Evolutionary conservation across 2,329 filamentous ascomycete genomes (phyloP).

Genomic region (Fusarium heterosporum): DNA sequence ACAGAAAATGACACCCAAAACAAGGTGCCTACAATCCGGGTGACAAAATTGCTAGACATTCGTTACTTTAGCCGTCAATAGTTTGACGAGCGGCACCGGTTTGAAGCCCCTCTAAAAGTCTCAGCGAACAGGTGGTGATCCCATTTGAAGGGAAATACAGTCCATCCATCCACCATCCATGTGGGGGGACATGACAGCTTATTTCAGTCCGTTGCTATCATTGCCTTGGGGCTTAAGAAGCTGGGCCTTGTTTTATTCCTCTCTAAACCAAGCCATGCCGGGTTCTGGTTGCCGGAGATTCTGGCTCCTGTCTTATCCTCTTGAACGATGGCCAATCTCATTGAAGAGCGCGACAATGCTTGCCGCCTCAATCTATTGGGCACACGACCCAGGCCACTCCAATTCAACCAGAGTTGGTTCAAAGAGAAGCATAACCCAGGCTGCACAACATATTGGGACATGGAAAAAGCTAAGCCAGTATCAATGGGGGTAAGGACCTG

Average conservation of each 20-base stretch:
- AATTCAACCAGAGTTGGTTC: conserved; percentile 25
- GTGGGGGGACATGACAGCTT: conserved; percentile 29
- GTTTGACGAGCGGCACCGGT: conserved; percentile 32
- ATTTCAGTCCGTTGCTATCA: conserved; percentile 6
- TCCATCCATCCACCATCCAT: conserved; percentile 1
- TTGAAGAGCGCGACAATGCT: conserved; percentile 27
- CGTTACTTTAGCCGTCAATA: conserved; percentile 26
- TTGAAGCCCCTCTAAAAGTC: conserved; percentile 19
- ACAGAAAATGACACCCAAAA: conserved; percentile 11
- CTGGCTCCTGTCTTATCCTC: conserved; percentile 6
- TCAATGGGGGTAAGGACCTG: conserved; percentile 24
- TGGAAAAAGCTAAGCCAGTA: conserved; percentile 14
- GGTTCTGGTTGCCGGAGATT: conserved; percentile 7
- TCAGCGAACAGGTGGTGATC: conserved; percentile 42
- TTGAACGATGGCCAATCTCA: conserved; percentile 28
- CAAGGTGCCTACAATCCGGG: conserved; percentile 15
- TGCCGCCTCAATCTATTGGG: conserved; percentile 39
- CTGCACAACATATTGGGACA: conserved; percentile 17
- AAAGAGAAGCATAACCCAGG: conserved; percentile 22
- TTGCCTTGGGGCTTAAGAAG: conserved; percentile 17
- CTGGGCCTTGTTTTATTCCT: conserved; percentile 15
- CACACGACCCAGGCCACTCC: conserved; percentile 20
- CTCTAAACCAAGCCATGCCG: conserved; percentile 3
- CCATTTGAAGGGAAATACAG: conserved; percentile 38
- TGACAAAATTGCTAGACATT: conserved; percentile 13